Base-by-base conservation (phyloP, 2,329 filamentous ascomycete genomes). In the Trichophyton rubrum region DNA sequence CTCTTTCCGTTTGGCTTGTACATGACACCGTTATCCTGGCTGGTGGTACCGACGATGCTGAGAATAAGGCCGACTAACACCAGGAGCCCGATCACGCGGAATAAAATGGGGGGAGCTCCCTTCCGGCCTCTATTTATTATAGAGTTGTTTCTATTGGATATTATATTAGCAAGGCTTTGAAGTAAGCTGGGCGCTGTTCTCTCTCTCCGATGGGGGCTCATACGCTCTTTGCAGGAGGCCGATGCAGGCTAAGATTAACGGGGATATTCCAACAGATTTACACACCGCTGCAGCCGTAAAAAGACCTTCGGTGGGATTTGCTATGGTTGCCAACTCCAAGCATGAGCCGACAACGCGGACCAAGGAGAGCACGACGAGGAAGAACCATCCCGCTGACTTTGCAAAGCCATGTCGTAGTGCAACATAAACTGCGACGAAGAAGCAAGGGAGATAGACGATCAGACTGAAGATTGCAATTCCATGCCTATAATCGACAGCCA, bases 361-460 rank as follows among this genome's bases (percentile, higher is more conserved):
- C 4, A 82, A 63, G 33, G 76, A 77, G 67, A 85, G 80, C 35
- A 82, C 65, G 53, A 80, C 66, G 5, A 84, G 73, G 67, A 79
- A 82, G 11, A 80, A 65, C 78, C 80, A 85, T 47, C 81, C 82
- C 0, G 76, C 72, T 60, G 71, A 76, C 49, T 72, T 73, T 3
- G 69, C 65, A 51, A 75, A 68, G 33, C 75, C 75, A 66, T 76
- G 75, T 17, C 69, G 71, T 40, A 61, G 63, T 62, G 69, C 71
- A 43, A 76, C 63, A 59, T 67, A 68, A 6, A 64, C 33, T 1
- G 72, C 65, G 1, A 70, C 49, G 27, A 71, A 63, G 22, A 73
- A 51, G 11, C 70, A 66, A 3, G 74, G 74, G 17, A 70, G 60
- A 62, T 72, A 76, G 64, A 73, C 63, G 45, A 74, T 65, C 38